Evolutionary conservation across 164 flowering plant genomes (phyloP).

Genomic region (Vitis riparia): DNA sequence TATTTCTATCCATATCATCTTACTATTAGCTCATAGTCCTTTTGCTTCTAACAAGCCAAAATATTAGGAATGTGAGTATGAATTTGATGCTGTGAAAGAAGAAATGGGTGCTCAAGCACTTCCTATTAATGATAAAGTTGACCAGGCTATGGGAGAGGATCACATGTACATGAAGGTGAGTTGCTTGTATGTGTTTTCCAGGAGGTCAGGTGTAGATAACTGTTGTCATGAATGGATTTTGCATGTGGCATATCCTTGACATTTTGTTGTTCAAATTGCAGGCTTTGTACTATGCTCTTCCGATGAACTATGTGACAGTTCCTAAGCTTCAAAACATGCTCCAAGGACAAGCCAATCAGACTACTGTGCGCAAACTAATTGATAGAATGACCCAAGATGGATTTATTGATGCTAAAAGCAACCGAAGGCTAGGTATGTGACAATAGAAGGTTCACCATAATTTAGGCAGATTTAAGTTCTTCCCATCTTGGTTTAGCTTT

Average conservation of each 20-base stretch:
- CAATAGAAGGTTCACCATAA: not conserved
- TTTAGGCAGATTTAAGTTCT: not conserved
- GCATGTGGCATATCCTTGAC: not conserved
- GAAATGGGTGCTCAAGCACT: conserved; percentile 46
- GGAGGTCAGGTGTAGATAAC: not conserved
- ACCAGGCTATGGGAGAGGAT: conserved; percentile 36
- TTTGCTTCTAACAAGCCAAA: not conserved
- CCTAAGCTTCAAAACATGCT: conserved; percentile 76
- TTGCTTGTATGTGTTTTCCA: no score
- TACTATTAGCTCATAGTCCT: conserved; percentile 6
- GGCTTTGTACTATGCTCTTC: conserved; percentile 87
- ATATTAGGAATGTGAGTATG: conserved; percentile 44
- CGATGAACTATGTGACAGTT: conserved; percentile 70
- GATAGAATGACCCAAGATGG: conserved; percentile 80
- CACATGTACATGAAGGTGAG: conserved; percentile 80
- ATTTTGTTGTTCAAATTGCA: conserved; percentile 26
- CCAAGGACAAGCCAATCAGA: conserved; percentile 63
- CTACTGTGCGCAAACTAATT: conserved; percentile 64
- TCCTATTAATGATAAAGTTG: conserved; percentile 25
- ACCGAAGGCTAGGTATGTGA: conserved; percentile 62
- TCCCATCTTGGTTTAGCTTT: not conserved
- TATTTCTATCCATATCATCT: not conserved
- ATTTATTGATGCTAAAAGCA: conserved; percentile 59
- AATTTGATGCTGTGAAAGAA: conserved; percentile 62
- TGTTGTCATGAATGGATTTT: not conserved